These are phyloP conservation scores for Drechslerella stenobrocha DNA, from an alignment of 2,329 filamentous ascomycete species.

Conservation along the genomic window DNA sequence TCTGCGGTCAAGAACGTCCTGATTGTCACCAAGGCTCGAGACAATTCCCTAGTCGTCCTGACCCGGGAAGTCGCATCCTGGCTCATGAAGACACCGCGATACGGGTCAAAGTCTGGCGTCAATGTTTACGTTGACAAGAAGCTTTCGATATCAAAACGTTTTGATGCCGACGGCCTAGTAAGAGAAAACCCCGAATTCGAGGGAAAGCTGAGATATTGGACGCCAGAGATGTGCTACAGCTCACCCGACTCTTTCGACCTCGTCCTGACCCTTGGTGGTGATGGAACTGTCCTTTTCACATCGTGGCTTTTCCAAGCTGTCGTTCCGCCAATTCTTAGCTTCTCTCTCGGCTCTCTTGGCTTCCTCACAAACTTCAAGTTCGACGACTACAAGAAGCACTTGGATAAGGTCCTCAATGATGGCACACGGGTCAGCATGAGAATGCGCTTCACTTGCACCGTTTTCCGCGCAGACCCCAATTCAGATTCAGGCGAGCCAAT, in stretches of 20 bases:
- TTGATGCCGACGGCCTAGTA: conserved; percentile 73
- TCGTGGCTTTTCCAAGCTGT: conserved; percentile 91
- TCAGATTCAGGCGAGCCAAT: conserved; percentile 66
- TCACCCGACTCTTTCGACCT: conserved; percentile 94
- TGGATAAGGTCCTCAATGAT: conserved; percentile 88
- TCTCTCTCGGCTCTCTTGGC: conserved; percentile 81
- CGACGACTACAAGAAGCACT: conserved; percentile 79
- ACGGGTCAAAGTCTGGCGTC: conserved; percentile 85
- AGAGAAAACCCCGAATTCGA: conserved; percentile 75
- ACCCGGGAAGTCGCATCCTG: conserved; percentile 86
- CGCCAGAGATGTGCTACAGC: conserved; percentile 90
- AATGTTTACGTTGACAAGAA: conserved; percentile 99
- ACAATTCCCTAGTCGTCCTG: conserved; percentile 86
- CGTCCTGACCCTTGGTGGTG: conserved; percentile 82
- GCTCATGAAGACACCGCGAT: conserved; percentile 84
- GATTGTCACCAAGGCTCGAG: conserved; percentile 97
- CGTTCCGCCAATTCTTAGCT: conserved; percentile 80
- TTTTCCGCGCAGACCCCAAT: conserved; percentile 72
- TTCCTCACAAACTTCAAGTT: conserved; percentile 89
- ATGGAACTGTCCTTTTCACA: conserved; percentile 84
- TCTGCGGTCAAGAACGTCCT: conserved; percentile 91
- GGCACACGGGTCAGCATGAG: conserved; percentile 97
- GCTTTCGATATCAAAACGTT: conserved; percentile 82
- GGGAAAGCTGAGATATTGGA: conserved; percentile 92
- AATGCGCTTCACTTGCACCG: conserved; percentile 98